Percentiles rank a stretch among this genome's conserved stretches.
Evolutionary conservation across 1,284 basidiomycete genomes (phyloP).

Genomic region (Apiotrichum akiyoshidainum): DNA sequence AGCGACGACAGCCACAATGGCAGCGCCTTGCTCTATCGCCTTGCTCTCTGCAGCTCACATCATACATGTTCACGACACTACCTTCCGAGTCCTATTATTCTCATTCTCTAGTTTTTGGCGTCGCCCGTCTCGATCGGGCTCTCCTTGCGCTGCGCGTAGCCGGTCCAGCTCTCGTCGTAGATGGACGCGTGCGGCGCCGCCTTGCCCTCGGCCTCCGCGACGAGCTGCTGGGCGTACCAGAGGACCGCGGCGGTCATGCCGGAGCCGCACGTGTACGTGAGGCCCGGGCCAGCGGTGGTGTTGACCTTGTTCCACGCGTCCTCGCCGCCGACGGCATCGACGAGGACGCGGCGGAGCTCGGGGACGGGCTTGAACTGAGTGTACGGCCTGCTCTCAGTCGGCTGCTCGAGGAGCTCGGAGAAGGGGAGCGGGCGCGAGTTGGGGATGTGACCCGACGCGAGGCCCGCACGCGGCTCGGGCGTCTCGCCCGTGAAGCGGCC

Average conservation of each 20-base stretch:
- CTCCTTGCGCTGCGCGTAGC: constrained; percentile 32
- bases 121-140: constrained; percentile 25
- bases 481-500: constrained; percentile 76
- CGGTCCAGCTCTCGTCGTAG: constrained; percentile 52
- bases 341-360: constrained; percentile 59
- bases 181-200: constrained; percentile 42
- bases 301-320: constrained; percentile 57
- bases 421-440: constrained; percentile 82
- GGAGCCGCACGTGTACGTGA: constrained; percentile 77
- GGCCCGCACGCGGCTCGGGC: constrained; percentile 82
- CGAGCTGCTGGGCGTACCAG: constrained; percentile 79
- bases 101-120: constrained; percentile 1
- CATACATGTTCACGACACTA: too few species aligned
- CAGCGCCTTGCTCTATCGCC: too few species aligned
- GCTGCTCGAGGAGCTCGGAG: constrained; percentile 61
- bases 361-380: constrained; percentile 60
- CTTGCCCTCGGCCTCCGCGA: constrained; percentile 69
- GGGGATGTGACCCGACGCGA: constrained; percentile 92
- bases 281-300: constrained; percentile 57
- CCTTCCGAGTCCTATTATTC: too few species aligned
- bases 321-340: constrained; percentile 51
- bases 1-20: too few species aligned
- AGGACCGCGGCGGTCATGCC: constrained; percentile 96
- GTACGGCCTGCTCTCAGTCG: constrained; percentile 46
- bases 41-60: too few species aligned